Base-by-base conservation (phyloP, 306 rosid genomes). In the Sindora glabra region DNA sequence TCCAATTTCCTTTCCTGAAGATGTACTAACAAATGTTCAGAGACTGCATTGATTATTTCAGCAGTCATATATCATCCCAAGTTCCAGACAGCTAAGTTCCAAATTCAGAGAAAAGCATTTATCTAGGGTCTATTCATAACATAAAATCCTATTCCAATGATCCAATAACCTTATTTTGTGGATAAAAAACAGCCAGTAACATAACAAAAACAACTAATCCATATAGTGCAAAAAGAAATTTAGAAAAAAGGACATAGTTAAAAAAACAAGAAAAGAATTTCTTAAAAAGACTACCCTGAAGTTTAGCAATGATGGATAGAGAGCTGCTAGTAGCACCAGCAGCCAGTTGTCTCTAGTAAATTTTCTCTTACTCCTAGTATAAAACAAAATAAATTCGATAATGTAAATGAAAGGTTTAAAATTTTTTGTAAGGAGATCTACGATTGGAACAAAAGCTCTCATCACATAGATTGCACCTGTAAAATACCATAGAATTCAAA, bases 1-100 rank as follows among this genome's bases (percentile, higher is more conserved):
- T 91, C 98, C 49, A 29, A 64, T 59, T 85, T 91, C 76, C 96
- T 91, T 76, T 72, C 96, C 96, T 88, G 77, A 51, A 55, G 50
- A 61, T 15, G 45, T 37, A 71, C 17, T 21, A 18, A 52, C 30
- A 27, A 64, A 53, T 33, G 55, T 45, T 69, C 59, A 73, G 59
- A 59, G 12, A 38, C 68, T 30, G 62, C 45, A 48, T 9, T 22
- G 45, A 63, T 68, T 59, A 68, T 47, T 75, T 59, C 41, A 58
- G 26, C 38, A 51, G 40, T 8, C 48, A 29, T 30, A 41, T 24
- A 57, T 56, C 46, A 57, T 62, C 78, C 56, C 18, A 61, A 61
- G 34, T 27, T 41, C 27, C 29, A 22, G 19, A 11, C 42, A 17
- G 57, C 29, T n/a, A n/a, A 2, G 19, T 41, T 26, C 60, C 41